These are phyloP conservation scores for Proliferodiscus dingleyae DNA, from an alignment of 2,329 filamentous ascomycete genomes.

Conservation along the genomic window DNA sequence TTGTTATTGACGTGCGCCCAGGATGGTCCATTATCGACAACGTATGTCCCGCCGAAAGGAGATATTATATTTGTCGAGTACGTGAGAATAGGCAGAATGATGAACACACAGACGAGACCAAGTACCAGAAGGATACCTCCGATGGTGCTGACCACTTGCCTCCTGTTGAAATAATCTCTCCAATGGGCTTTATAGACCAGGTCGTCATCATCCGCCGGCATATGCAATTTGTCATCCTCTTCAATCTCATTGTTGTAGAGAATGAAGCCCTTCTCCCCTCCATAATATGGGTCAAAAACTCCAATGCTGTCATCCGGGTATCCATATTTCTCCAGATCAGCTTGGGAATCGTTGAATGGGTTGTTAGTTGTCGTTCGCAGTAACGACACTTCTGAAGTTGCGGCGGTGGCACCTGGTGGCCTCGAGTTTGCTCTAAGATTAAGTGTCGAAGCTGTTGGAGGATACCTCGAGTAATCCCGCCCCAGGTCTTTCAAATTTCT, in stretches of 20 bases:
- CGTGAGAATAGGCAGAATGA: constrained; percentile 46
- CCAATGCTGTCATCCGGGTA: constrained; percentile 44
- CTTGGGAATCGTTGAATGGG: constrained; percentile 21
- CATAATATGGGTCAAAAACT: constrained; percentile 38
- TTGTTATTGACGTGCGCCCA: constrained; percentile 45
- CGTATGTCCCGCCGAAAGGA: background rate
- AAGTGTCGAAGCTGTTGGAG: constrained; percentile 11
- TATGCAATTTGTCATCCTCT: constrained; percentile 49
- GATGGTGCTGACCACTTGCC: constrained; percentile 36
- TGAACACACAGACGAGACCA: constrained; percentile 45
- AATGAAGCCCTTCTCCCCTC: constrained; percentile 34
- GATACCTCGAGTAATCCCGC: constrained; percentile 31
- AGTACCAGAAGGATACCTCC: constrained; percentile 39
- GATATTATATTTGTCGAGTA: constrained; percentile 30
- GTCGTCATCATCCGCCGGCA: constrained; percentile 47
- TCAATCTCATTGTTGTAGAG: constrained; percentile 46
- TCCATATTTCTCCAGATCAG: constrained; percentile 34
- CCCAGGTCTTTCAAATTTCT: constrained; percentile 25
- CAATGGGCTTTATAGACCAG: constrained; percentile 35
- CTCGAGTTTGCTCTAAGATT: constrained; percentile 3
- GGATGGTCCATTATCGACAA: constrained; percentile 15
- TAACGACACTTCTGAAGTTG: constrained; percentile 7
- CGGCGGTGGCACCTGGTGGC: constrained; percentile 1
- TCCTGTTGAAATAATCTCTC: constrained; percentile 41
- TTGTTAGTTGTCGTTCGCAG: constrained; percentile 17